A percentile compares a stretch with the other conserved stretches of the same genome.
Conservation (phyloP, 805 yeast genomes). For the Suhomyces vadensis region DNA sequence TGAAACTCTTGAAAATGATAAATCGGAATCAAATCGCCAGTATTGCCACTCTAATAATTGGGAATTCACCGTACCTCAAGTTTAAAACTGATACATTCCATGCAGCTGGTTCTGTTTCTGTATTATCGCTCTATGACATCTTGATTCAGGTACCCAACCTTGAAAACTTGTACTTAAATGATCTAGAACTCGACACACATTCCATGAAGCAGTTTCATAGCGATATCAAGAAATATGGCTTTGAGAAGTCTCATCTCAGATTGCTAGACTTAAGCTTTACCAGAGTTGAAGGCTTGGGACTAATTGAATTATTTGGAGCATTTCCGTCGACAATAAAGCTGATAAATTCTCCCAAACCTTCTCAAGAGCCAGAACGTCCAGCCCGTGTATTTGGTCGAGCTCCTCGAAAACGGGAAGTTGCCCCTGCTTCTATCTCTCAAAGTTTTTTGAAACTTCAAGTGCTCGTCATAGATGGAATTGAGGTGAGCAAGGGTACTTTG, state of each 20-base stretch:
- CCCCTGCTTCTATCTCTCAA: neutral
- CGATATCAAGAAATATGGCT: conserved; percentile 25
- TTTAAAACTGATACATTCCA: conserved; percentile 16
- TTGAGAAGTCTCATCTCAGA: conserved; percentile 18
- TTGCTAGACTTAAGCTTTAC: conserved; percentile 40
- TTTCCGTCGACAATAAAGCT: conserved; percentile 4
- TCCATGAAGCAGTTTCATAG: conserved; percentile 30
- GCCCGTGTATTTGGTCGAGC: conserved; percentile 1
- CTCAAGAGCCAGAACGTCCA: too few species aligned
- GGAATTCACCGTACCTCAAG: conserved; percentile 13
- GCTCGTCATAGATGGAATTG: conserved; percentile 35
- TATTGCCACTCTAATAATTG: conserved; percentile 9
- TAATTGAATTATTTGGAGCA: conserved; percentile 29
- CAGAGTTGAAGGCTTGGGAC: conserved; percentile 39
- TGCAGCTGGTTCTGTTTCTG: neutral
- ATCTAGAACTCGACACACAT: conserved; percentile 37
- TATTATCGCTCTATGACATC: conserved; percentile 19
- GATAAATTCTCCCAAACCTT: neutral
- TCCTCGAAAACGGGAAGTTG: neutral
- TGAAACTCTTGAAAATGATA: conserved; percentile 12
- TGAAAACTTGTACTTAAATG: conserved; percentile 28
- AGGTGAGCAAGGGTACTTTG: conserved; percentile 31
- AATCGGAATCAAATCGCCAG: neutral
- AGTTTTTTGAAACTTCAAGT: conserved; percentile 16
- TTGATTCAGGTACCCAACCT: conserved; percentile 22